A percentile compares a stretch with the other conserved stretches of the same genome.
These are phyloP conservation scores for Wakefieldia striispora DNA, from an alignment of 768 basidiomycete species.

Conservation along the genomic window DNA sequence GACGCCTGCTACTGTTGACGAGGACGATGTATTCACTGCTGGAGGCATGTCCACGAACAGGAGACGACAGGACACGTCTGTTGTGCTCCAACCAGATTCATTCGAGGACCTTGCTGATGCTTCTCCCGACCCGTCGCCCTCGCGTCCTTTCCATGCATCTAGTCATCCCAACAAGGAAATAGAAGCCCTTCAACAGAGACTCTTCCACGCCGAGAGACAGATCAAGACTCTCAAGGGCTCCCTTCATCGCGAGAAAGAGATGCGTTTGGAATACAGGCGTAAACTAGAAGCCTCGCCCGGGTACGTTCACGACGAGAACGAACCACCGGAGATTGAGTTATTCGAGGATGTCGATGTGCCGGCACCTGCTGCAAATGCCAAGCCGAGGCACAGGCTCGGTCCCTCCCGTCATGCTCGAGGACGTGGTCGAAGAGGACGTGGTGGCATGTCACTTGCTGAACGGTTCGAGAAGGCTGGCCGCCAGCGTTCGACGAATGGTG, in stretches of 20 bases:
- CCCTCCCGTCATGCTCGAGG: conserved; percentile 51
- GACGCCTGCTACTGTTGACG: conserved; percentile 55
- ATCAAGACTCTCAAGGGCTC: conserved; percentile 79
- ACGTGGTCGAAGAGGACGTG: conserved; percentile 52
- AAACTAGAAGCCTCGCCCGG: conserved; percentile 47
- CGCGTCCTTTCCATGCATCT: conserved; percentile 61
- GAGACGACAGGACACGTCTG: conserved; percentile 53
- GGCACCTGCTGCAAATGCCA: conserved; percentile 33
- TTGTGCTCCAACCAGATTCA: conserved; percentile 43
- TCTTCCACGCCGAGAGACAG: conserved; percentile 86
- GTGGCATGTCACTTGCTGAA: conserved; percentile 55
- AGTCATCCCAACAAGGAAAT: conserved; percentile 80
- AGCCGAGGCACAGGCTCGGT: conserved; percentile 43
- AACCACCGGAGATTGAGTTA: conserved; percentile 37
- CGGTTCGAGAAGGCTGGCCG: conserved; percentile 58
- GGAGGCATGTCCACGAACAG: conserved; percentile 63
- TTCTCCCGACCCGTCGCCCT: conserved; percentile 64
- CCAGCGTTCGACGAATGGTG: conserved; percentile 47
- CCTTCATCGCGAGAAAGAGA: conserved; percentile 79
- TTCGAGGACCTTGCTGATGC: conserved; percentile 48
- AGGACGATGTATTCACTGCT: conserved; percentile 65
- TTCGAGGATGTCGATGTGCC: conserved; percentile 46
- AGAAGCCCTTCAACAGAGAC: conserved; percentile 73
- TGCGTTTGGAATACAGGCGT: conserved; percentile 64
- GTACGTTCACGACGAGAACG: conserved; percentile 36